Evolutionary conservation across 306 rosid species (phyloP).

Genomic region (Dalbergia cochinchinensis): DNA sequence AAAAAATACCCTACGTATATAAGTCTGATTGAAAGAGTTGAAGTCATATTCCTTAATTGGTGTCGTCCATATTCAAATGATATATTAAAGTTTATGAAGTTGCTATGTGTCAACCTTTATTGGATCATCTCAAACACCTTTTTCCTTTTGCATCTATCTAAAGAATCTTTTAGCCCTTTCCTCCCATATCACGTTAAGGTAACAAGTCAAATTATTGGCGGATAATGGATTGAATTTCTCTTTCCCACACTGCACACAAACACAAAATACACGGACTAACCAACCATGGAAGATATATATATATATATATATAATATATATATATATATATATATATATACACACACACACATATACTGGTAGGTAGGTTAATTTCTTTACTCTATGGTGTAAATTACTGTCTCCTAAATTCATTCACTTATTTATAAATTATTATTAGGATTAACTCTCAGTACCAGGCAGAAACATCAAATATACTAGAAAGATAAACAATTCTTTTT

Average conservation of each 20-base stretch:
- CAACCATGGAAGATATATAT: too few species aligned
- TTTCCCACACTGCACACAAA: background rate
- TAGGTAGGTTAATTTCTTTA: too few species aligned
- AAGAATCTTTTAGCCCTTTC: conserved; percentile 22
- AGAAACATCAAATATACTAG: background rate
- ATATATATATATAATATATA: too few species aligned
- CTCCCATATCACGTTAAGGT: conserved; percentile 31
- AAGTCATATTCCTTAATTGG: background rate
- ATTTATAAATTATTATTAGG: background rate
- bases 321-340: too few species aligned
- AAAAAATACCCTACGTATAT: background rate
- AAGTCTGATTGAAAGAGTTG: conserved; percentile 27
- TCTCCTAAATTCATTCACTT: background rate
- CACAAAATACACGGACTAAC: background rate
- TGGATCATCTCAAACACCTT: conserved; percentile 36
- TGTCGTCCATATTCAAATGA: conserved; percentile 10
- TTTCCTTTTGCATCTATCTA: conserved; percentile 39
- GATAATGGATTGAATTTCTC: background rate
- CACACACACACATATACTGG: background rate
- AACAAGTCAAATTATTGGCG: conserved; percentile 16
- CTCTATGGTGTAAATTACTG: background rate
- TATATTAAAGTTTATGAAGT: conserved; percentile 13
- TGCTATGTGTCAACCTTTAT: background rate
- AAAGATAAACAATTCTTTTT: background rate
- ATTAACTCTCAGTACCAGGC: background rate